Percentiles rank a stretch among this genome's conserved stretches.
Evolutionary conservation across 169 alveolate genomes (phyloP).

Genomic region (Cryptosporidium viatorum): DNA sequence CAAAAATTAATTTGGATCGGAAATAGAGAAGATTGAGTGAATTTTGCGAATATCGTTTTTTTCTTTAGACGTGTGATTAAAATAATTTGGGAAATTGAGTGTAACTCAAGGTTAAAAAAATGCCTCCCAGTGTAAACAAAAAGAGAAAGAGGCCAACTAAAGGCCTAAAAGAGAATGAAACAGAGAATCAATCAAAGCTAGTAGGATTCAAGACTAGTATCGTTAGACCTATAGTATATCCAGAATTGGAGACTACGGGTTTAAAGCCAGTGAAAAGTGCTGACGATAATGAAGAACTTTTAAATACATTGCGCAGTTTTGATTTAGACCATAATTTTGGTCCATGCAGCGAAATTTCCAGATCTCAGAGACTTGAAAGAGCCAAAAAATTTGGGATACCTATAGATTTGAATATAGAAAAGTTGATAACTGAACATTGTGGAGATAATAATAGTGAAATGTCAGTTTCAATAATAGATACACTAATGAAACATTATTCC

Average conservation of each 20-base stretch:
- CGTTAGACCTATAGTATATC: background rate
- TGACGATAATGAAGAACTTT: background rate
- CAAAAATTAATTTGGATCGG: no score
- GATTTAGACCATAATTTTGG: constrained; percentile 43
- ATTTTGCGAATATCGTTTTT: background rate
- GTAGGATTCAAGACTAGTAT: constrained; percentile 18
- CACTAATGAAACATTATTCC: constrained; percentile 4
- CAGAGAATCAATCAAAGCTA: constrained; percentile 11
- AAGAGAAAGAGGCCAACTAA: background rate
- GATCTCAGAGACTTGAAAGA: constrained; percentile 40
- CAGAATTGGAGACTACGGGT: background rate
- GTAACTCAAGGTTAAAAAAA: background rate
- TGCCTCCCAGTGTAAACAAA: background rate
- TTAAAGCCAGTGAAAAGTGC: background rate
- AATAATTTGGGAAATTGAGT: background rate
- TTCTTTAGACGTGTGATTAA: background rate
- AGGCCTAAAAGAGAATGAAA: background rate
- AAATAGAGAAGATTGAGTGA: background rate
- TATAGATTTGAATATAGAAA: constrained; percentile 5
- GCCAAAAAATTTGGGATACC: constrained; percentile 34
- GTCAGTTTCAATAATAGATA: constrained; percentile 22
- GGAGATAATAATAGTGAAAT: background rate
- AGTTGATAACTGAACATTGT: background rate
- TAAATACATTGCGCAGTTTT: background rate
- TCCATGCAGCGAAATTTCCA: constrained; percentile 59